These are phyloP conservation scores for Leptodermis oblonga DNA, from an alignment of 257 asterid species.

Conservation along the genomic window DNA sequence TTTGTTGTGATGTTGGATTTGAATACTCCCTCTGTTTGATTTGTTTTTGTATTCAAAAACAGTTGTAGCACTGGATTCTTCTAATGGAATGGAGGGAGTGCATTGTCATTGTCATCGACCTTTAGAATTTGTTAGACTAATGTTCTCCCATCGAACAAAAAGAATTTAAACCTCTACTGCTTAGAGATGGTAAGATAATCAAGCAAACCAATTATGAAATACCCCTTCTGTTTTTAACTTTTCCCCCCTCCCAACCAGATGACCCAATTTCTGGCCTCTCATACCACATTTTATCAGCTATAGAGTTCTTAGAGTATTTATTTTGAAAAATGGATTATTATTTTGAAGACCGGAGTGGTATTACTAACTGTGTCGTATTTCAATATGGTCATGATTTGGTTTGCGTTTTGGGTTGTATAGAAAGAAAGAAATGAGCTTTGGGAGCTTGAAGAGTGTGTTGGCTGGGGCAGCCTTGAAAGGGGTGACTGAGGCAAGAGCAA, in stretches of 20 bases:
- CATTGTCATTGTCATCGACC: not conserved
- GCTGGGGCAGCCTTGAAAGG: slow-evolving; percentile 70
- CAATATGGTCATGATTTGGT: not conserved
- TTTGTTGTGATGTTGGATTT: too few relatives aligned
- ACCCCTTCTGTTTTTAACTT: not conserved
- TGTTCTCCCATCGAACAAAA: not conserved
- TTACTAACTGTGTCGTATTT: not conserved
- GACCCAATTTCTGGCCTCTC: not conserved
- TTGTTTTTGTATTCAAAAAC: not conserved
- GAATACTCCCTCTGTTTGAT: too few relatives aligned
- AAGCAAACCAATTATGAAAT: not conserved
- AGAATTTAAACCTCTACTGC: not conserved
- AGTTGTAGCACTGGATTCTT: too few relatives aligned
- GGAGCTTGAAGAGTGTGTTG: slow-evolving; percentile 61
- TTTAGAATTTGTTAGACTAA: not conserved
- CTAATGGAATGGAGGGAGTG: too few relatives aligned
- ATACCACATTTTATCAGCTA: not conserved
- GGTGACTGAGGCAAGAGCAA: slow-evolving; percentile 77
- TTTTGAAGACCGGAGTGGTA: not conserved
- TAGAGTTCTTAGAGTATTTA: not conserved
- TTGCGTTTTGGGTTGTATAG: not conserved
- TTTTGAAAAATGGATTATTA: not conserved
- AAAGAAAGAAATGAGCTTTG: slow-evolving; percentile 47
- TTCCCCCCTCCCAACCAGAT: not conserved
- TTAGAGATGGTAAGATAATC: not conserved